Percentiles rank a stretch among this genome's conserved stretches.
These are phyloP conservation scores for Eucalyptus albens DNA, from an alignment of 345 rosid genomes.

Conservation along the genomic window DNA sequence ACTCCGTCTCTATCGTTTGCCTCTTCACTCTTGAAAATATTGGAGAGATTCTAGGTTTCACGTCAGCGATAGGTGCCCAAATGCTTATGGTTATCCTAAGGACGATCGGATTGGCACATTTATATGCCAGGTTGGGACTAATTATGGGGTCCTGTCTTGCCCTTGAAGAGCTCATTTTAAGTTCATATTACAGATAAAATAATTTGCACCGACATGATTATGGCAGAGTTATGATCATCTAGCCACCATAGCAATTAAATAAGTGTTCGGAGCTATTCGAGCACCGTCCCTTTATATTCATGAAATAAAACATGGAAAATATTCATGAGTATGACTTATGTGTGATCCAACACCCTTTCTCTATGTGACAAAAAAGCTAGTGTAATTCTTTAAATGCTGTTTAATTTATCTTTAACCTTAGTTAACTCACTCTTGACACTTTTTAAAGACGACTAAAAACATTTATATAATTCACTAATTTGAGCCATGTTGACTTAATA, in stretches of 20 bases:
- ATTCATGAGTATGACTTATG: neutral
- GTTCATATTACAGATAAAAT: neutral
- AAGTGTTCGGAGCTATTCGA: neutral
- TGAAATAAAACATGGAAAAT: neutral
- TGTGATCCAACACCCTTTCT: fast-evolving
- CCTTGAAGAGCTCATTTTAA: neutral
- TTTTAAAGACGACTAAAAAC: neutral
- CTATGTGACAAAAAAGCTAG: neutral
- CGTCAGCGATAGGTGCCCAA: neutral
- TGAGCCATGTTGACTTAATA: neutral
- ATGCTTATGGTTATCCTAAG: neutral
- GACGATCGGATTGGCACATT: neutral
- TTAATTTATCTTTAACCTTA: neutral
- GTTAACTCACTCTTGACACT: neutral
- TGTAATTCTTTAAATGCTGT: neutral
- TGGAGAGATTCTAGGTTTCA: neutral
- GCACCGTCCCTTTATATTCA: neutral
- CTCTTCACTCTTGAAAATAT: neutral
- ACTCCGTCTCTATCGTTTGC: neutral
- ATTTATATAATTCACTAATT: neutral
- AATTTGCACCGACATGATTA: neutral
- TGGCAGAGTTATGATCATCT: neutral
- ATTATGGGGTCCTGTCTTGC: neutral
- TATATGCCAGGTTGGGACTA: neutral
- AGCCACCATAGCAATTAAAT: neutral